Evolutionary conservation across 345 rosid species (phyloP).

Genomic region (Reutealis trisperma): DNA sequence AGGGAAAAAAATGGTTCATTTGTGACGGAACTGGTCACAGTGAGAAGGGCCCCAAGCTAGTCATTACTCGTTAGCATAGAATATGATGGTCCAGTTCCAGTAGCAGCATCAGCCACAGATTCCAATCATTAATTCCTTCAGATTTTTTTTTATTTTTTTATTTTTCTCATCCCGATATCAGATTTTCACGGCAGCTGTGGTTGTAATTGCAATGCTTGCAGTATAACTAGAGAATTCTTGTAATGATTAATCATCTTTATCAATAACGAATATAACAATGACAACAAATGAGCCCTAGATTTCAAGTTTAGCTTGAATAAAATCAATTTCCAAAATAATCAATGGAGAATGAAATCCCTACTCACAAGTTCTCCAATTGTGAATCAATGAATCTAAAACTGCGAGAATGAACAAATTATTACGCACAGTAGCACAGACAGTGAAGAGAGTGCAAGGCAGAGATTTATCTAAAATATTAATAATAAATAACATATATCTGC

Average conservation of each 20-base stretch:
- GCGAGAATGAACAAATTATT: too few relatives aligned
- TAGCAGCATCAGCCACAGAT: constrained; percentile 4
- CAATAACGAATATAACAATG: too few relatives aligned
- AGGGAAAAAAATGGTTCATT: constrained; percentile 49
- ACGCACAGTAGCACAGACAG: too few relatives aligned
- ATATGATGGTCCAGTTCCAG: constrained; percentile 19
- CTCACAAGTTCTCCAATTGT: too few relatives aligned
- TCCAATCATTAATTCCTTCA: neutral
- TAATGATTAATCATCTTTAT: too few relatives aligned
- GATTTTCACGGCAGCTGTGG: neutral
- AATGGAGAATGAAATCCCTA: too few relatives aligned
- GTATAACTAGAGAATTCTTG: neutral
- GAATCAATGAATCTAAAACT: too few relatives aligned
- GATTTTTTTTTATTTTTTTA: neutral
- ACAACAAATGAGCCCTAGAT: too few relatives aligned
- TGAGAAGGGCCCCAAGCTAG: constrained; percentile 32
- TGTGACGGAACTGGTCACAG: constrained; percentile 41
- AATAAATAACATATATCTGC: neutral
- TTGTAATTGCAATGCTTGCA: neutral
- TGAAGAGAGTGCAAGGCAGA: too few relatives aligned
- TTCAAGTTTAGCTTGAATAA: too few relatives aligned
- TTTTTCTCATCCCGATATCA: neutral
- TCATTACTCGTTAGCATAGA: constrained; percentile 13
- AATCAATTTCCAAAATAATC: too few relatives aligned
- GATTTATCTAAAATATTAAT: neutral